Evolutionary conservation across 345 rosid species (phyloP).

Genomic region (Camelina hispida): DNA sequence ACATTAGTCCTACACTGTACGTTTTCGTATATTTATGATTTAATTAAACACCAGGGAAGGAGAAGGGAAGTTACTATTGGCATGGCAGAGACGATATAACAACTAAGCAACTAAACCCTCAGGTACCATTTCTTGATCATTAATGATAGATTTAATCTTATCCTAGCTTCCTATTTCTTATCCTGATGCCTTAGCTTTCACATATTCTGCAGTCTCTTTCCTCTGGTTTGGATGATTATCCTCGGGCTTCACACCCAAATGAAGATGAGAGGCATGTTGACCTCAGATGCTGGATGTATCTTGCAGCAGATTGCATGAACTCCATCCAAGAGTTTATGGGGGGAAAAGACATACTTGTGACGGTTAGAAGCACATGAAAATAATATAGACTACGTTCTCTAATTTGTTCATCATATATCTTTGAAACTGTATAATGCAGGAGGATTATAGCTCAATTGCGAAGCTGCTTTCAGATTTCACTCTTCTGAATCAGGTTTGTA

Average conservation of each 20-base stretch:
- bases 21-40: not conserved
- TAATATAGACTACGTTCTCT: not conserved
- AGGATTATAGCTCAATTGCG: conserved; percentile 63
- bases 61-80: conserved; percentile 76
- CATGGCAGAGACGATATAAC: conserved; percentile 83
- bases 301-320: conserved; percentile 86
- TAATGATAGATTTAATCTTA: not conserved
- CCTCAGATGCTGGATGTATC: conserved; percentile 98
- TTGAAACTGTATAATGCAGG: conserved; percentile 54
- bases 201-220: conserved; percentile 39
- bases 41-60: conserved; percentile 62
- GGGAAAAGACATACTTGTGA: conserved; percentile 35
- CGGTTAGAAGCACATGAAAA: conserved; percentile 51
- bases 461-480: conserved; percentile 81
- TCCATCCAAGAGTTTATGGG: conserved; percentile 59
- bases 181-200: not conserved
- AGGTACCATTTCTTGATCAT: conserved; percentile 51
- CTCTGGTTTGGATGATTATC: conserved; percentile 94
- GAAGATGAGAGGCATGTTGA: conserved; percentile 90
- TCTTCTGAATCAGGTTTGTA: conserved; percentile 71
- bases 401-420: conserved; percentile 11
- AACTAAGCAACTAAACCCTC: conserved; percentile 74
- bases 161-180: not conserved
- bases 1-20: not conserved
- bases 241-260: conserved; percentile 93